A percentile compares a stretch with the other conserved stretches of the same genome.
Evolutionary conservation across 2,329 filamentous ascomycete genomes (phyloP).

Genomic region (Penicillium sp.): DNA sequence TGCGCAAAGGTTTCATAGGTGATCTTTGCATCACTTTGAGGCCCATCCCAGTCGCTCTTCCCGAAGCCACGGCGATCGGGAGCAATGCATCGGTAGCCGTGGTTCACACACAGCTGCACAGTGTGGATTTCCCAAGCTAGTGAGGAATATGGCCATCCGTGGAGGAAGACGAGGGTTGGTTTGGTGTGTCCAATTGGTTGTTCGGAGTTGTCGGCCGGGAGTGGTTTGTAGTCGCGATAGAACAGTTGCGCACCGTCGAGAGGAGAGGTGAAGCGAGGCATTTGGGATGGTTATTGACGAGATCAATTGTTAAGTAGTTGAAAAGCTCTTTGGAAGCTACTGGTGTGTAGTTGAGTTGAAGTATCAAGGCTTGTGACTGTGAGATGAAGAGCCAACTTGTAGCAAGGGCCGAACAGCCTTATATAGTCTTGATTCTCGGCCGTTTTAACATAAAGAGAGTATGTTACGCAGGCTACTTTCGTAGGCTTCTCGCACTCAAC

Average conservation of each 20-base stretch:
- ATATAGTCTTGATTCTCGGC: not conserved
- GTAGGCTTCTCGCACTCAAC: not conserved
- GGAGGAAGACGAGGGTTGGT: slow-evolving; percentile 30
- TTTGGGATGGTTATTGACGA: not conserved
- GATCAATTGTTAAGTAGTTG: not conserved
- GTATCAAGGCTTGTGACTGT: not conserved
- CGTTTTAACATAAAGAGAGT: not conserved
- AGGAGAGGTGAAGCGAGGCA: slow-evolving; percentile 26
- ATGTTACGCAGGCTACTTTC: not conserved
- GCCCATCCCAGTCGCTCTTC: slow-evolving; percentile 32
- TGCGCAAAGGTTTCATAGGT: slow-evolving; percentile 33
- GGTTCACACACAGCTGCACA: slow-evolving; percentile 28
- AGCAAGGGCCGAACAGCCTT: not conserved
- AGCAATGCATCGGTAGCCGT: slow-evolving; percentile 32
- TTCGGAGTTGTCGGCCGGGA: not conserved
- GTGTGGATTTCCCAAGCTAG: slow-evolving; percentile 32
- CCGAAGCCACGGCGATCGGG: slow-evolving; percentile 35
- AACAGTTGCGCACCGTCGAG: slow-evolving; percentile 25
- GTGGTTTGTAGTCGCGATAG: slow-evolving; percentile 26
- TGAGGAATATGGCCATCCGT: slow-evolving; percentile 35
- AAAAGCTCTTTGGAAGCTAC: not conserved
- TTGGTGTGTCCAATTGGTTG: slow-evolving; percentile 6
- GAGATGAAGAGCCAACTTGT: not conserved
- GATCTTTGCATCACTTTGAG: slow-evolving; percentile 10
- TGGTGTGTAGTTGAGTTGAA: not conserved